Evolutionary conservation across 441 rosid species (phyloP), one percentile per base, ranked within the genome.

Genomic region (Viola pubescens): DNA sequence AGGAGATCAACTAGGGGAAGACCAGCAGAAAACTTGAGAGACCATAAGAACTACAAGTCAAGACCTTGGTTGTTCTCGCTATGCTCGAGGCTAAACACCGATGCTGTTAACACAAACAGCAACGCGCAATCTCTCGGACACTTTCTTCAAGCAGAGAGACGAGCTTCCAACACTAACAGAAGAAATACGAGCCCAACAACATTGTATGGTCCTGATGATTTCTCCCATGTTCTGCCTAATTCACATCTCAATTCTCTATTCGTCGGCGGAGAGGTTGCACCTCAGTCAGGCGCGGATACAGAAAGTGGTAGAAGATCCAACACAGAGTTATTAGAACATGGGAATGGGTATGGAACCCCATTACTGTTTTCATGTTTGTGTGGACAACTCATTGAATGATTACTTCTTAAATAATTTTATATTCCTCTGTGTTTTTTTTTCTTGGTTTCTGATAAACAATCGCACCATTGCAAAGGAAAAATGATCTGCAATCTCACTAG

Each of bases 41-140:
- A 73, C 49, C 68, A 64, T 47, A 82, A 64, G 77, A 77, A 63
- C 48, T 75, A 49, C 66, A 85, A 72, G 54, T 52, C 78, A 14
- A 82, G 73, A 57, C 65, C 80, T 7, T 84, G 96, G 86, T 46
- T 82, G 43, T 82, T 86, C 66, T 88, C 94, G 1, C 66, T 88
- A 13, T 86, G 94, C 66, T 81, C 94, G 40, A 86, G 76, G 57
- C 78, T 79, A 56, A 77, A 64, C 80, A 79, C 85, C 10, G 79
- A 82, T 61, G 80, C 85, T 53, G 85, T 82, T 44, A 54, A 73
- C 69, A 69, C 67, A 47, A 68, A 55, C 56, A 61, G 61, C 49
- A 64, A 61, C 50, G 57, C 75, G 54, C 78, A 74, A 10, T 84
- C 89, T 47, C 94, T 86, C 6, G 89, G 82, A 46, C 85, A 78